Base-by-base conservation (phyloP, 208 protist genomes). In the Strigomonas culicis region DNA sequence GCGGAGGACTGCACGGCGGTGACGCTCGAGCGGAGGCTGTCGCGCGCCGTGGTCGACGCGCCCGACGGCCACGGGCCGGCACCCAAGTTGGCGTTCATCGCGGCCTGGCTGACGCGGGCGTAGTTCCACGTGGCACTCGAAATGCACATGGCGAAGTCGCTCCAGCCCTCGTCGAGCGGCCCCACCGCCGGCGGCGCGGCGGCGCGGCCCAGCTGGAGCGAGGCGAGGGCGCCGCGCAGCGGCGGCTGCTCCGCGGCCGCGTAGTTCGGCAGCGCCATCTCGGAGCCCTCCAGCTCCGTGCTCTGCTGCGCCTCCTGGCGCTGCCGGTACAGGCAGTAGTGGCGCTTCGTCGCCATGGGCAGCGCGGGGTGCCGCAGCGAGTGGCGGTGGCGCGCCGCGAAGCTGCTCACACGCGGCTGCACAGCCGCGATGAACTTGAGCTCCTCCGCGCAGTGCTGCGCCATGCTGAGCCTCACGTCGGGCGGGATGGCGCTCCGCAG, bases 361-460 rank as follows among this genome's bases (percentile, higher is more conserved):
- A 95, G 75, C 0, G 88, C 85, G 6, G 88, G 88, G 60, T 95
- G 88, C 2, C 88, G 80, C 59, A 95, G 52, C 19, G 88, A 95
- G 65, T 85, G 74, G 2, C 74, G 74, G 8, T 61, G 73, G 24
- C 88, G 82, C 53, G 92, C 81, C 21, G 79, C 71, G 59, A 95
- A 95, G 32, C 66, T 65, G 51, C 81, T 82, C 3, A 95, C 51
- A 6, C 88, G 75, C 1, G 85, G 88, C 46, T 90, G 80, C 8
- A 88, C 62, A 17, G 79, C 84, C 30, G 90, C 70, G 30, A 95
- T 49, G 50, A 82, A 91, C 72, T 92, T 84, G 13, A 95, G 59
- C 43, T 87, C 83, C n/a, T 90, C 79, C 0, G 55, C 24, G 19
- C 77, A 75, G 32, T 63, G 59, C 47, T 67, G 69, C 2, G 84